Base-by-base conservation (phyloP, 345 rosid genomes). In the Eucalyptus microcorys region DNA sequence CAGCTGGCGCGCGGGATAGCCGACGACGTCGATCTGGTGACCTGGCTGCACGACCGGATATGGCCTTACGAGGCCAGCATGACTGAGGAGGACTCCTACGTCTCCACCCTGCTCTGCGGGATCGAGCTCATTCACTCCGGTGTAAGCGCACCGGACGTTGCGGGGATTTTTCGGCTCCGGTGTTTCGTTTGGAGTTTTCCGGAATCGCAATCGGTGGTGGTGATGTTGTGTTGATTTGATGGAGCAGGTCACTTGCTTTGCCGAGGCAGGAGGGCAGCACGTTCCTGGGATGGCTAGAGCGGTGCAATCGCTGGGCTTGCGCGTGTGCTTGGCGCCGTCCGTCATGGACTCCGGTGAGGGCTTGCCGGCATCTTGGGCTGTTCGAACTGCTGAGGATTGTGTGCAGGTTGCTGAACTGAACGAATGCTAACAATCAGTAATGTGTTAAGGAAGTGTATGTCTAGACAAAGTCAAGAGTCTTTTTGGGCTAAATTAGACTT, bases 261-360 rank as follows among this genome's bases (percentile, higher is more conserved):
- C 98, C 49, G 96, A 96, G 91, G 98, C 96, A 1, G 98, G 98
- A 89, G 98, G 96, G 59, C 97, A 94, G 89, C 94, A 95, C 50
- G 94, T 95, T 42, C 86, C 92, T 22, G 96, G 91, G 87, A 95
- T 96, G 96, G 97, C 95, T 66, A 91, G 91, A 85, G 96, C 96
- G 2, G 98, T 94, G 87, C 94, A 92, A 91, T 85, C 90, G 89
- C 91, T 96, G 47, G 98, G 98, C 27, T 87, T 96, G 55, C 94
- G 96, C 24, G 98, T 96, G 3, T 96, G 98, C 71, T 93, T 95
- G 89, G 90, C 93, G 16, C 89, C 93, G 88, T 96, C 97, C 14
- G 91, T 84, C 47, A 93, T 95, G 96, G 97, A 96, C 88, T 89
- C 88, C n/a, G 96, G 96, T 40, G 94, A 92, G 40, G 97, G 97